These are phyloP conservation scores for Colletotrichum theobromicola DNA, from an alignment of 2,329 filamentous ascomycete genomes.

Conservation along the genomic window DNA sequence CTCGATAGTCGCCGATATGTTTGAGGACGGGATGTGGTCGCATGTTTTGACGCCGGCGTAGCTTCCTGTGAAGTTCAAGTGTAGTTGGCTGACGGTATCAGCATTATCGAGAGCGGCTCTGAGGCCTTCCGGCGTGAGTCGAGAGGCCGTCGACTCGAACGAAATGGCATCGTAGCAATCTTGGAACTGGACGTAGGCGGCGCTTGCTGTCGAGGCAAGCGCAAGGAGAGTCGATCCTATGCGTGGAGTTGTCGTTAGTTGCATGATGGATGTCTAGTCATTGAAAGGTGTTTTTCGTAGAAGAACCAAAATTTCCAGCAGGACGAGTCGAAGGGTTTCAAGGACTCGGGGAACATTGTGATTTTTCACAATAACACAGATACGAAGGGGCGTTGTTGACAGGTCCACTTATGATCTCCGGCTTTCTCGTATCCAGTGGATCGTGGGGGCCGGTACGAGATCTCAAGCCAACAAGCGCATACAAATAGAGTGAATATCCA, in stretches of 20 bases:
- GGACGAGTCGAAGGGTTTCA: not conserved
- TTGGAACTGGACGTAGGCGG: not conserved
- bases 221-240: not conserved
- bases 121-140: not conserved
- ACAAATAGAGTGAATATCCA: not conserved
- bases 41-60: not conserved
- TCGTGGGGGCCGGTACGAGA: not conserved
- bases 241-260: accelerated
- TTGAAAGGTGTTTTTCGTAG: not conserved
- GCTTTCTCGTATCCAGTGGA: not conserved
- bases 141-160: not conserved
- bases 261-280: accelerated
- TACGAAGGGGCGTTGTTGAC: not conserved
- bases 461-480: not conserved
- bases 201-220: not conserved
- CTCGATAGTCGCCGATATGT: not conserved
- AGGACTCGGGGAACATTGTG: accelerated
- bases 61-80: not conserved
- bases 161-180: not conserved
- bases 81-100: not conserved
- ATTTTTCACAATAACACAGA: not conserved
- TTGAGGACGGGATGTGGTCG: accelerated
- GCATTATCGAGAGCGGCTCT: not conserved
- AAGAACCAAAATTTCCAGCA: not conserved
- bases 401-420: not conserved